These are phyloP conservation scores for Tetrahymena borealis DNA, from an alignment of 73 alveolate genomes.

Conservation along the genomic window DNA sequence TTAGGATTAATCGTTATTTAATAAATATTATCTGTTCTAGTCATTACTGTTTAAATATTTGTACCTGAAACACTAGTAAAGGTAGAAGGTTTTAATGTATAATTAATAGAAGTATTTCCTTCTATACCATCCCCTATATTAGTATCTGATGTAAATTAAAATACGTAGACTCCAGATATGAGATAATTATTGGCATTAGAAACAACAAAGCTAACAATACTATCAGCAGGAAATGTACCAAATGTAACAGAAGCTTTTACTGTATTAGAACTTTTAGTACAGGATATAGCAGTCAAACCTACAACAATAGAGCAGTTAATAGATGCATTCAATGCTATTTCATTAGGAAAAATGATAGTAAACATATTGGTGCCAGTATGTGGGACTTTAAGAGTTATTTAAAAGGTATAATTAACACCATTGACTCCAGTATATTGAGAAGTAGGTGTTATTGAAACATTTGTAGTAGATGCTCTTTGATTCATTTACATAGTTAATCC, in stretches of 20 bases:
- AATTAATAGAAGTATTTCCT: not conserved
- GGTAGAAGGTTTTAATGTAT: not conserved
- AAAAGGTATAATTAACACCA: not conserved
- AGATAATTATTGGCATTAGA: not conserved
- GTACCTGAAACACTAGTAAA: not conserved
- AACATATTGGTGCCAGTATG: not conserved
- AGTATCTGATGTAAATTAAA: not conserved
- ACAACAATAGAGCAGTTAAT: not conserved
- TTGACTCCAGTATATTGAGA: not conserved
- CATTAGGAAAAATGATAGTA: not conserved
- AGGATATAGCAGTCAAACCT: not conserved
- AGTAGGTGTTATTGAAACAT: not conserved
- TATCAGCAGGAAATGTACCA: not conserved
- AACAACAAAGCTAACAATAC: not conserved
- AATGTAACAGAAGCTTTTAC: not conserved
- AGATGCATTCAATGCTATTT: not conserved
- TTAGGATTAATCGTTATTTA: not conserved
- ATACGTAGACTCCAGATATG: not conserved
- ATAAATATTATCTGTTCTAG: not conserved
- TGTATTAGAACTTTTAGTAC: not conserved
- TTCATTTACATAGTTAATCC: not conserved
- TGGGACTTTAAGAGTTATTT: not conserved
- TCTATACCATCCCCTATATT: not conserved
- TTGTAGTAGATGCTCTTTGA: not conserved
- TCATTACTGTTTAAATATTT: not conserved